Percentiles rank a stretch among this genome's conserved stretches.
phyloP scores from a whole-genome alignment of 1,139 yeast genomes.

The Zygosaccharomyces pseudobailii region DNA sequence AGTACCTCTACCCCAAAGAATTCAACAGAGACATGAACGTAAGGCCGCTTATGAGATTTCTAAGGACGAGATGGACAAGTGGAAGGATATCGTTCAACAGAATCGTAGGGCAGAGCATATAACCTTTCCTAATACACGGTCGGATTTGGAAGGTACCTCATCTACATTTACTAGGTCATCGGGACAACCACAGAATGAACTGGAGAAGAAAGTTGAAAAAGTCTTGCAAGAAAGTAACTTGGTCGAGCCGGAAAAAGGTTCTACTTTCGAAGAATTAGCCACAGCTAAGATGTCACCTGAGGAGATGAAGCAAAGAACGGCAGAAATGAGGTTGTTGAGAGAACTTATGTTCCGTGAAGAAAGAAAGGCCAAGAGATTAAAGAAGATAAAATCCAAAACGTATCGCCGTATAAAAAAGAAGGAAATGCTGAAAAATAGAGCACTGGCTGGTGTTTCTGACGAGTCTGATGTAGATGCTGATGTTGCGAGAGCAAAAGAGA shows the following conservation, averaged over 20 bases:
- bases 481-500: constrained; percentile 73
- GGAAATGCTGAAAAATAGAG: constrained; percentile 67
- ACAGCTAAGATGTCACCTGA: constrained; percentile 77
- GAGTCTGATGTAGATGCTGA: constrained; percentile 63
- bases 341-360: constrained; percentile 96
- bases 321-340: constrained; percentile 84
- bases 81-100: constrained; percentile 79
- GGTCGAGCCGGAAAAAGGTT: constrained; percentile 67
- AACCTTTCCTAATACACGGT: constrained; percentile 52
- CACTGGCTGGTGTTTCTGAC: constrained; percentile 60
- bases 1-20: constrained; percentile 80
- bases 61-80: constrained; percentile 77
- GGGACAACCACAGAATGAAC: constrained; percentile 49
- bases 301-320: constrained; percentile 71
- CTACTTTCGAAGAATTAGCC: constrained; percentile 82
- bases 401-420: constrained; percentile 83
- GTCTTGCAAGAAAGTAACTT: constrained; percentile 63
- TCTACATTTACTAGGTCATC: constrained; percentile 52
- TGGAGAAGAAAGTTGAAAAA: constrained; percentile 62
- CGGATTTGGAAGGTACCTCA: constrained; percentile 42
- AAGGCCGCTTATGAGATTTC: constrained; percentile 87
- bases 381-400: constrained; percentile 89
- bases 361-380: constrained; percentile 80
- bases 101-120: constrained; percentile 83
- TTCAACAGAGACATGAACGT: constrained; percentile 83